A percentile compares a stretch with the other conserved stretches of the same genome.
Evolutionary conservation across 2,329 filamentous ascomycete species (phyloP).

Genomic region (Nannizzia gypsea): DNA sequence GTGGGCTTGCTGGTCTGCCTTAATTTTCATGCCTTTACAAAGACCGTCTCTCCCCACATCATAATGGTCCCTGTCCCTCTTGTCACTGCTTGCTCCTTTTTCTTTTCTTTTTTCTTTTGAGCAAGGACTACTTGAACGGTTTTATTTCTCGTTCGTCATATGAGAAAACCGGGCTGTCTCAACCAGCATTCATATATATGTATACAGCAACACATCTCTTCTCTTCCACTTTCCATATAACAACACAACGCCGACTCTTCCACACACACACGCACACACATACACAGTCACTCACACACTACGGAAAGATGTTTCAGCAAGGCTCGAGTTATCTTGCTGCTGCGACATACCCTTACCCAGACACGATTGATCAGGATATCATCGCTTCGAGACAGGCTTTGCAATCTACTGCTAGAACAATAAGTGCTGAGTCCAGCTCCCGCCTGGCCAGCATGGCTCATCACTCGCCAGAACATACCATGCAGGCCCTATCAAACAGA

Average conservation of each 20-base stretch:
- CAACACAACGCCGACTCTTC: background rate
- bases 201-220: background rate
- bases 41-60: background rate
- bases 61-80: background rate
- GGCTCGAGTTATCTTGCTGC: background rate
- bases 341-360: background rate
- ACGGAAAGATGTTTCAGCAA: background rate
- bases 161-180: background rate
- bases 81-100: background rate
- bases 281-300: background rate
- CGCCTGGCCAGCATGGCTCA: constrained; percentile 24
- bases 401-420: constrained; percentile 1
- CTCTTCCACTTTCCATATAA: background rate
- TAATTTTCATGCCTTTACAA: constrained; percentile 1
- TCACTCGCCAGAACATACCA: background rate
- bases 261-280: background rate
- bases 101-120: background rate
- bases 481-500: background rate
- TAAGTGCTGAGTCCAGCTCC: constrained; percentile 58
- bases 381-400: constrained; percentile 5
- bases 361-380: constrained; percentile 2
- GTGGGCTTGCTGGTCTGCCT: background rate
- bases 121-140: background rate
- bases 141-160: background rate
- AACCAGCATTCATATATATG: too few species aligned